Base-by-base conservation (phyloP, 164 flowering plant genomes). In the Aristolochia californica region DNA sequence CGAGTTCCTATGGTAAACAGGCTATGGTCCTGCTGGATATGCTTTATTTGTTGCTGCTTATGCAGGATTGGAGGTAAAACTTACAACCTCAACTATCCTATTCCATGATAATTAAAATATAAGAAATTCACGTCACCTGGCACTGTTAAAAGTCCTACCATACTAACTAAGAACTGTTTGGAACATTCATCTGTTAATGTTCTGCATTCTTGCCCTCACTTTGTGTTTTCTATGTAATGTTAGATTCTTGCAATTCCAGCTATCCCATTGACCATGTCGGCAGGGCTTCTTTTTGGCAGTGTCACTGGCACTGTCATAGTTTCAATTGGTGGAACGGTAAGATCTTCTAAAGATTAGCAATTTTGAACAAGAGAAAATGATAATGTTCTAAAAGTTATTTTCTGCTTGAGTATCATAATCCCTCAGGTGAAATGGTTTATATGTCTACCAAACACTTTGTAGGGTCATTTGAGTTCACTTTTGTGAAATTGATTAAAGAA, bases 171-270 rank as follows among this genome's bases (percentile, higher is more conserved):
- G 24, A 1, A 26, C 9, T 2, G 21, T 22, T 51, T 2, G 9
- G 40, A 34, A 9, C 10, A 12, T 7, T 5, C 40, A 34, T 3
- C 10, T 34, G 1, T 4, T 34, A 34, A 1, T 34, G 5, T 34
- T 12, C 40, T 8, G 40, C 40, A 17, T 47, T 22, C 22, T 58
- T 43, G 21, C 58, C 10, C 57, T 64, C 48, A 71, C 55, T 15
- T 61, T 24, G 17, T 17, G 13, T 40, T 5, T 0, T 30, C 47
- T 53, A 5, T 62, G 15, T 44, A 22, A 15, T 51, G 60, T 47
- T 62, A 88, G 99, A 69, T 93, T 59, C 97, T 93, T 73, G 99
- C 99, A 20, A 83, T 93, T 71, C 99, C 99, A 48, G 99, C 99
- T 43, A 81, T 93, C 67, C 99, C 99, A 34, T 77, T 93, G 73